A percentile compares a stretch with the other conserved stretches of the same genome.
Evolutionary conservation across 2,329 filamentous ascomycete species (phyloP).

Genomic region (Talaromyces sp.): DNA sequence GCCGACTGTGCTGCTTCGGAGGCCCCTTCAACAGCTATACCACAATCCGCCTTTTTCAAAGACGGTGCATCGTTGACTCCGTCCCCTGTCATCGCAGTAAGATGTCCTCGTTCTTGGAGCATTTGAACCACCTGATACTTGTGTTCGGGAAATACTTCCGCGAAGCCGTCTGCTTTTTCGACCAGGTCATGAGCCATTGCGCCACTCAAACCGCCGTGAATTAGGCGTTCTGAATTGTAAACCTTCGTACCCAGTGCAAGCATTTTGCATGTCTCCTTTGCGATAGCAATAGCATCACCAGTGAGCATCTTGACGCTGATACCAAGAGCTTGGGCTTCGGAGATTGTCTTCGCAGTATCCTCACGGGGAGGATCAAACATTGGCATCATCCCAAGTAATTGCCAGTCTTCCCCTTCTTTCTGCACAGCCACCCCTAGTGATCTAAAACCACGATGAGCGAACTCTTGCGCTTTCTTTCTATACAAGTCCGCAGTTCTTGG

Average conservation of each 20-base stretch:
- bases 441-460: constrained; percentile 73
- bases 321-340: constrained; percentile 70
- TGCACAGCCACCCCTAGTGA: constrained; percentile 74
- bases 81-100: constrained; percentile 72
- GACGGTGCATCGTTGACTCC: constrained; percentile 72
- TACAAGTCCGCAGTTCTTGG: constrained; percentile 63
- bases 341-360: constrained; percentile 73
- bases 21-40: constrained; percentile 69
- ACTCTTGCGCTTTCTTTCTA: constrained; percentile 68
- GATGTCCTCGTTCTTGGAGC: constrained; percentile 67
- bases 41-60: constrained; percentile 69
- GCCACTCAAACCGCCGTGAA: constrained; percentile 69
- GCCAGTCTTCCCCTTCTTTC: constrained; percentile 70
- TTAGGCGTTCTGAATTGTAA: constrained; percentile 74
- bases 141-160: constrained; percentile 71
- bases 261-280: constrained; percentile 80
- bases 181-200: constrained; percentile 71
- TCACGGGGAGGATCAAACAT: constrained; percentile 79
- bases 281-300: constrained; percentile 74
- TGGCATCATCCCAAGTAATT: constrained; percentile 69
- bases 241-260: constrained; percentile 73
- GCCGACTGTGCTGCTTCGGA: constrained; percentile 70
- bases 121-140: constrained; percentile 74
- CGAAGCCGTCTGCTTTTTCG: constrained; percentile 70
- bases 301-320: constrained; percentile 79